Evolutionary conservation across 1,139 yeast genomes (phyloP), one percentile per base, ranked within the genome.

Genomic region (Candida mesenterica): DNA sequence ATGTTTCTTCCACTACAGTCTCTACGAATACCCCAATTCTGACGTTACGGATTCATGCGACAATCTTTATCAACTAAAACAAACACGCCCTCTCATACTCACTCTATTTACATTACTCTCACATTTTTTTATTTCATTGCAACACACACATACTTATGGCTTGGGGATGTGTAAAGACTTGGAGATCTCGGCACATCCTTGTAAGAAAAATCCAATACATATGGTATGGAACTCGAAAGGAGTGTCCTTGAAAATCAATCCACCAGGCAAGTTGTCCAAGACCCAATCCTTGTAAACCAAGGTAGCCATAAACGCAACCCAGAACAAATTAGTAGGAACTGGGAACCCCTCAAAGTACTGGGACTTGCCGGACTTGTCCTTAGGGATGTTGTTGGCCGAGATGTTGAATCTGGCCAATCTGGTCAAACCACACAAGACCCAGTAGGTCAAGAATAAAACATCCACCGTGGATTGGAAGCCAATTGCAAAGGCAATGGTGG

Each of bases 391-490:
- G 38, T 92, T 83, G 3, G 94, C 95, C 1, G 97, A 87, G 37
- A 94, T 95, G 54, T 92, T 92, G 65, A 89, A 92, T 56, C 98
- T 75, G 7, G 98, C 98, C 50, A 92, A 73, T 57, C 98, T 79
- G 14, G 96, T 84, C 49, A 92, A 74, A 1, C 97, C 97, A 64
- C 97, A 90, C 38, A 92, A 72, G 3, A 92, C 96, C 75, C 95
- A 90, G 59, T 78, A 85, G 1, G 89, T 74, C 45, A 92, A 74
- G 25, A 86, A 57, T 40, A 87, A 68, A 7, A 82, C 86, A 57
- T 92, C 98, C 13, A 81, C 58, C 0, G 95, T 83, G 3, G 96
- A 68, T 54, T 85, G 86, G 58, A 90, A 78, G 2, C 98, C 98
- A 55, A 90, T 77, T 25, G 92, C 80, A 59, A 89, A 92, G 3